phyloP scores from a whole-genome alignment of 106 monocot species.

The Dioscorea dumetorum region DNA sequence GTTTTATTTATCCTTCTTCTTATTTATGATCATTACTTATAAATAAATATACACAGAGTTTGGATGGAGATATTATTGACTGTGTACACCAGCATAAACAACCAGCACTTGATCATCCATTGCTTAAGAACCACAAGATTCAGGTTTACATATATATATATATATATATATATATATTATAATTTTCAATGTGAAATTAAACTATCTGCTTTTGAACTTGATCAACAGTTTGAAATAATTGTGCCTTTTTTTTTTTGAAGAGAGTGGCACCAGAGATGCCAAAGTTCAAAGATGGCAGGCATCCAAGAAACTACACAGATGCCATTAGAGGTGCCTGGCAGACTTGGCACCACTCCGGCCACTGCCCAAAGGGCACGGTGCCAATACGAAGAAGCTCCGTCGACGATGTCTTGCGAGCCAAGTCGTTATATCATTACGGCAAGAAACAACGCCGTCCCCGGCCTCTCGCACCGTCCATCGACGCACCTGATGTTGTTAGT shows the following conservation, averaged over 20 bases:
- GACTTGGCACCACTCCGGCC: slow-evolving; percentile 75
- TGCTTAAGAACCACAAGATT: slow-evolving; percentile 70
- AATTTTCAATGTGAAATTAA: not conserved
- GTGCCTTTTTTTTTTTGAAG: slow-evolving; percentile 9
- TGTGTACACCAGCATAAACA: slow-evolving; percentile 65
- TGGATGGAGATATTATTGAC: slow-evolving; percentile 87
- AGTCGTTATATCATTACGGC: slow-evolving; percentile 72
- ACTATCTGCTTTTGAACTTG: not conserved
- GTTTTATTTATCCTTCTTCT: not conserved
- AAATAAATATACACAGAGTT: slow-evolving; percentile 35
- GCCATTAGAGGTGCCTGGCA: slow-evolving; percentile 47
- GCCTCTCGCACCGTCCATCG: slow-evolving; percentile 7
- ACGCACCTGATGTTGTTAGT: slow-evolving; percentile 62
- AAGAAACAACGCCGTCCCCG: slow-evolving; percentile 37
- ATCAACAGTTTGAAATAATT: not conserved
- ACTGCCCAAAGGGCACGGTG: slow-evolving; percentile 69
- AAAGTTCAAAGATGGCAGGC: slow-evolving; percentile 11
- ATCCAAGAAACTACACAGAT: slow-evolving; percentile 27
- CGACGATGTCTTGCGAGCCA: slow-evolving; percentile 75
- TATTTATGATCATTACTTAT: not conserved
- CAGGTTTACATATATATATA: slow-evolving; percentile 28
- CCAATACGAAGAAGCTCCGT: slow-evolving; percentile 67
- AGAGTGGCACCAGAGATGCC: slow-evolving; percentile 39
- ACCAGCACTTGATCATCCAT: slow-evolving; percentile 78
- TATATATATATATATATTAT: not conserved